Percentiles rank a stretch among this genome's conserved stretches.
Evolutionary conservation across 2,329 filamentous ascomycete genomes (phyloP).

Genomic region (Epichloe sylvatica): DNA sequence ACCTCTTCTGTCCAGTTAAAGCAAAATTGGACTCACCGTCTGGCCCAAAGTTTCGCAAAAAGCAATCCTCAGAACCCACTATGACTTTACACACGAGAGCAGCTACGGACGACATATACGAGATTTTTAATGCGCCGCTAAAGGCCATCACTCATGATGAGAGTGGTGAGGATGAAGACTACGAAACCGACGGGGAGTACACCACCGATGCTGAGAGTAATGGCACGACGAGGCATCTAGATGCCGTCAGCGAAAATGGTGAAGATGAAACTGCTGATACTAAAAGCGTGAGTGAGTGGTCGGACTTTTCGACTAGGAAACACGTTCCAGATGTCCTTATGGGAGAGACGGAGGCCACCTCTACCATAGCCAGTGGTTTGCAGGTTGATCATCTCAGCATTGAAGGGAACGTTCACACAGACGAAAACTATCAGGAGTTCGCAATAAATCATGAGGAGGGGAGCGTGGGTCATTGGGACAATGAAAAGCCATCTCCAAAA

Average conservation of each 20-base stretch:
- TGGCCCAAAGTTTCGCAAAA: slow-evolving; percentile 73
- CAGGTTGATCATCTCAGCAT: neutral
- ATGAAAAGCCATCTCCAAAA: slow-evolving; percentile 29
- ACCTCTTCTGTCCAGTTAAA: slow-evolving; percentile 54
- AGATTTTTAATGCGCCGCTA: slow-evolving; percentile 79
- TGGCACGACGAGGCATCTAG: slow-evolving; percentile 56
- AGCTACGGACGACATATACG: slow-evolving; percentile 94
- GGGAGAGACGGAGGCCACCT: slow-evolving; percentile 15
- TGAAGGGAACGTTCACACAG: neutral
- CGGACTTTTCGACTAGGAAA: slow-evolving; percentile 65
- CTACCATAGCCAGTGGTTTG: slow-evolving; percentile 16
- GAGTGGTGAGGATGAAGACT: slow-evolving; percentile 49
- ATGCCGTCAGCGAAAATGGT: slow-evolving; percentile 24
- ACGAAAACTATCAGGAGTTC: slow-evolving; percentile 14
- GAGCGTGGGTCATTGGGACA: slow-evolving; percentile 27
- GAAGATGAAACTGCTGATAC: slow-evolving; percentile 40
- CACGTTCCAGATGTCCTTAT: slow-evolving; percentile 43
- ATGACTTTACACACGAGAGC: slow-evolving; percentile 96
- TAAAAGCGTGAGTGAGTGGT: slow-evolving; percentile 69
- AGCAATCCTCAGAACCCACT: slow-evolving; percentile 65
- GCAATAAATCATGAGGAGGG: slow-evolving; percentile 22
- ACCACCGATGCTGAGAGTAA: slow-evolving; percentile 79
- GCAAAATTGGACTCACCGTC: slow-evolving; percentile 85
- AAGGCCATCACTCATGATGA: slow-evolving; percentile 21
- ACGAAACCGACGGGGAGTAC: slow-evolving; percentile 62